Base-by-base conservation (phyloP, 2,329 filamentous ascomycete genomes). In the Emmonsiellopsis sp. region DNA sequence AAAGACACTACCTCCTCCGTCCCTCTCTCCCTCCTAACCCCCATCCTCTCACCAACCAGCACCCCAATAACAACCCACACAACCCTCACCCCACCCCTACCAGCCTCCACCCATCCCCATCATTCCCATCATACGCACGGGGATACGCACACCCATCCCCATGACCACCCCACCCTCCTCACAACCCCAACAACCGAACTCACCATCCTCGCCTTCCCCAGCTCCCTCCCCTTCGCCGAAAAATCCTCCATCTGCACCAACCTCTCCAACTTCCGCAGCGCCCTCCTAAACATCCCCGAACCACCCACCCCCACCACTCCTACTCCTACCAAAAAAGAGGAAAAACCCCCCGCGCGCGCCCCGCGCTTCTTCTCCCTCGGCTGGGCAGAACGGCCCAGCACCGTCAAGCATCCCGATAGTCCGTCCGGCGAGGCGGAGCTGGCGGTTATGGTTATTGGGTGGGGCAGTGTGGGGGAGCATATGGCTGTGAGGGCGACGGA, bases 401-500 rank as follows among this genome's bases (percentile, higher is more conserved):
- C 51, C 53, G 54, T 68, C 40, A 40, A 60, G 32, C 65, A 59
- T 64, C 61, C 40, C 61, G 68, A 53, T 65, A 75, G 72, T 60
- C 63, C 56, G 39, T 71, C 65, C 13, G 70, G 69, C 2, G 63
- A 71, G 58, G 75, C 71, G 9, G 69, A 70, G 52, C 62, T 72
- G 53, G 71, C 72, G 58, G 59, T 75, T 3, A 54, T 71, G n/a
- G 67, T 69, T 14, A 65, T 79, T 52, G 79, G 78, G 5, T 82
- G 79, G 79, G 65, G 73, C 49, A 76, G 68, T 58, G 67, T 76
- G 17, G 74, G 78, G 37, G 68, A 66, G 47, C 79, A 82, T 62
- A 65, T 72, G 69, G 63, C 63, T 48, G 77, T 71, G 34, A 66
- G 71, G 52, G 65, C 75, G 57, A 74, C 73, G 32, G 64, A 71